Evolutionary conservation across 2,329 filamentous ascomycete species (phyloP), one percentile per base, ranked within the genome.

Genomic region (Calonectria fujianensis): DNA sequence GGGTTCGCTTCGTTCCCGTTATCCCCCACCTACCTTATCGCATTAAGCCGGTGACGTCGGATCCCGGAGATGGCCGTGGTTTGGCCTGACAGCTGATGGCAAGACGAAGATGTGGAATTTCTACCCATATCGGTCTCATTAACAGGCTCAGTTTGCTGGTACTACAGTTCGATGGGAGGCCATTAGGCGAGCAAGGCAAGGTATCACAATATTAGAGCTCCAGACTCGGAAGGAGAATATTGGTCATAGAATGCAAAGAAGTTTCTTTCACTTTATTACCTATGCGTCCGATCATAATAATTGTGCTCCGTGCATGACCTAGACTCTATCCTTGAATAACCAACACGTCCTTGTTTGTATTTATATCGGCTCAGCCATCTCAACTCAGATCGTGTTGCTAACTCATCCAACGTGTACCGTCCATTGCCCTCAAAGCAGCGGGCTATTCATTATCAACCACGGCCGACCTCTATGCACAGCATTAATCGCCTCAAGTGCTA

Each of bases 21-120:
- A 74, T 79, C 78, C 79, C 79, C 79, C 79, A 74, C 74, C 72
- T 72, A 52, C 57, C 67, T 72, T 73, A 76, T 77, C 72, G 65
- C 35, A 50, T 69, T 73, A n/a, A 16, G 41, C 59, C 59, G 45
- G 76, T 74, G 70, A 57, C 74, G 63, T 75, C 69, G 71, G 59
- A 69, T 32, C 51, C 50, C 71, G 71, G 71, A 73, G 71, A 69
- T 50, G 16, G 50, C 71, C 71, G 66, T 52, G 69, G 27, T 66
- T 32, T 11, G 45, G 10, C 45, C 45, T 51, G 20, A 59, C 29
- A 14, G 4, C 37, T 39, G 7, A 27, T 45, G 9, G 27, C 57
- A 14, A 24, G n/a, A 39, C 39, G 57, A 37, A n/a, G 27, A 35
- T 31, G 18, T 27, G n/a, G 7, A 13, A 31, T 63, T 20, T 31